phyloP scores from a whole-genome alignment of 352 stramenopile genomes.

The Phytophthora capsici region DNA sequence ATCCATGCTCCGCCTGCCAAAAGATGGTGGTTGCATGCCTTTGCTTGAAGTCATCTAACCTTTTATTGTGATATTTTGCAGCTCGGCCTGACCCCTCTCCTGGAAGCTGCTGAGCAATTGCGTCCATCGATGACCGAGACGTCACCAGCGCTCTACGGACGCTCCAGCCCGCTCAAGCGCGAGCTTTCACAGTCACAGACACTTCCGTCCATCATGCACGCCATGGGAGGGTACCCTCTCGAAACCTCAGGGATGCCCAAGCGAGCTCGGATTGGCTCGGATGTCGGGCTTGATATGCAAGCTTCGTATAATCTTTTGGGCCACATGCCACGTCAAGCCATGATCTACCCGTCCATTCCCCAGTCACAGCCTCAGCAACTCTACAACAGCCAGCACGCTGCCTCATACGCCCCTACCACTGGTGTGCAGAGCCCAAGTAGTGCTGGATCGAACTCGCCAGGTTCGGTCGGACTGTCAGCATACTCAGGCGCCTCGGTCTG shows the following conservation, averaged over 20 bases:
- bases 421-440: conserved; percentile 31
- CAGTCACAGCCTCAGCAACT: conserved; percentile 18
- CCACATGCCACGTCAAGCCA: conserved; percentile 37
- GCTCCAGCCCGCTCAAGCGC: conserved; percentile 36
- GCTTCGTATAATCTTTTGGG: conserved; percentile 38
- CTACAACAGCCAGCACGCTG: conserved; percentile 11
- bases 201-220: conserved; percentile 51
- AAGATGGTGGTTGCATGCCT: conserved; percentile 21
- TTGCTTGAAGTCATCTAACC: conserved; percentile 22
- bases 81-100: conserved; percentile 63
- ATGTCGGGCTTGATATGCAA: conserved; percentile 41
- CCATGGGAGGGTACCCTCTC: conserved; percentile 44
- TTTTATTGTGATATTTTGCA: conserved; percentile 36
- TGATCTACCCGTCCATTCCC: conserved; percentile 34
- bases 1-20: conserved; percentile 13
- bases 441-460: conserved; percentile 18
- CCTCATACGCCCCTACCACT: conserved; percentile 14
- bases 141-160: conserved; percentile 7
- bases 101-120: conserved; percentile 68
- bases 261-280: conserved; percentile 41
- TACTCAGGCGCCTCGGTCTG: conserved; percentile 53
- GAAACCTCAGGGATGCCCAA: conserved; percentile 37
- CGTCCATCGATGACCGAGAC: conserved; percentile 31
- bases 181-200: conserved; percentile 22
- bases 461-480: background rate